Evolutionary conservation across 441 rosid species (phyloP).

Genomic region (Flueggea neowawraea): DNA sequence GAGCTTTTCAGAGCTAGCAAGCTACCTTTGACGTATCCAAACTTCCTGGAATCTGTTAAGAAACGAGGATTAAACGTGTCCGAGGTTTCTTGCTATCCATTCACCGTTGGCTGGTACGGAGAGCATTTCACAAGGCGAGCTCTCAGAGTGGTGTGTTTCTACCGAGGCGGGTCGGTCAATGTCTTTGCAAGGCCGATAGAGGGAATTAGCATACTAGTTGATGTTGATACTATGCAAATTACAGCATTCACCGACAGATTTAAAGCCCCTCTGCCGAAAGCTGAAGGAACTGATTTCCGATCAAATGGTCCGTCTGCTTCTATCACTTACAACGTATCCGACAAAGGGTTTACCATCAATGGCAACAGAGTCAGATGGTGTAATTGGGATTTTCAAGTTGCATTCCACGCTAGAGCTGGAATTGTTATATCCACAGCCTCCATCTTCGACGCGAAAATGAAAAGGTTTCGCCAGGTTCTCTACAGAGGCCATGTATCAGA

Average conservation of each 20-base stretch:
- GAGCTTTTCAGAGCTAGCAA: conserved; percentile 51
- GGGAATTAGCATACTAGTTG: conserved; percentile 58
- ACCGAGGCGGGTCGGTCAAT: conserved; percentile 59
- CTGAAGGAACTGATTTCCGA: conserved; percentile 61
- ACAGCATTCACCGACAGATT: conserved; percentile 47
- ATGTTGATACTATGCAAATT: conserved; percentile 66
- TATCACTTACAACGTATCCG: conserved; percentile 34
- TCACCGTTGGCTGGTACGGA: conserved; percentile 78
- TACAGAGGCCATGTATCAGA: conserved; percentile 76
- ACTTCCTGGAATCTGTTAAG: conserved; percentile 42
- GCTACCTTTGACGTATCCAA: conserved; percentile 43
- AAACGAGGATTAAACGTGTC: conserved; percentile 50
- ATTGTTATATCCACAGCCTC: conserved; percentile 59
- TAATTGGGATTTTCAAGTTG: conserved; percentile 71
- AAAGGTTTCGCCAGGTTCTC: conserved; percentile 42
- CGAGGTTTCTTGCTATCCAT: conserved; percentile 65
- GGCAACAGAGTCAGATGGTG: conserved; percentile 57
- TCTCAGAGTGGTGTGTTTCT: conserved; percentile 49
- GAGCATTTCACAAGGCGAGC: conserved; percentile 49
- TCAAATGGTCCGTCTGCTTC: conserved; percentile 25
- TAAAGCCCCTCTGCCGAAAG: conserved; percentile 46
- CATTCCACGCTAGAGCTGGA: conserved; percentile 65
- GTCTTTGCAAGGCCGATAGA: conserved; percentile 77
- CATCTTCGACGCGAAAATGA: conserved; percentile 34
- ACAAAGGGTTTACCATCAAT: conserved; percentile 33